Percentiles rank a stretch among this genome's conserved stretches.
Evolutionary conservation across 2,329 filamentous ascomycete species (phyloP).

Genomic region (Aspergillus sp.): DNA sequence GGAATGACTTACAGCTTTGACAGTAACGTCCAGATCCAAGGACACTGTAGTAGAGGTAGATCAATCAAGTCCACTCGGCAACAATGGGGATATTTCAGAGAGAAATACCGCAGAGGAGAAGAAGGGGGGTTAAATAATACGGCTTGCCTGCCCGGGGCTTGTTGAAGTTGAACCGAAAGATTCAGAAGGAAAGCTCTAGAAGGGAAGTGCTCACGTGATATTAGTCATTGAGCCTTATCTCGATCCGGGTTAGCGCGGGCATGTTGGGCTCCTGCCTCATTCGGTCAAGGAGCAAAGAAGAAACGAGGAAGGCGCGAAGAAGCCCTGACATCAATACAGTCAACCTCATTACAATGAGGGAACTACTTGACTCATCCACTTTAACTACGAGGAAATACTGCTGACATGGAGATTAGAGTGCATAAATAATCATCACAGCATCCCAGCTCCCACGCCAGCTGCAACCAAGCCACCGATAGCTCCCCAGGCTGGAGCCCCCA

Average conservation of each 20-base stretch:
- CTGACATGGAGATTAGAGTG: too few species aligned
- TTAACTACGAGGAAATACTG: too few species aligned
- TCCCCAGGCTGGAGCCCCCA: too few species aligned
- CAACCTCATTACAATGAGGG: too few species aligned
- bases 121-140: conserved; percentile 17
- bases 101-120: conserved; percentile 16
- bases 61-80: conserved; percentile 20
- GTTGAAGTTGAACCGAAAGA: conserved; percentile 19
- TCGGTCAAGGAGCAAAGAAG: not conserved
- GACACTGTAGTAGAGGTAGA: conserved; percentile 21
- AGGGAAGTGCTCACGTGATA: conserved; percentile 15
- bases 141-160: not conserved
- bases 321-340: too few species aligned
- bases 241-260: not conserved
- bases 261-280: not conserved
- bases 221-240: not conserved
- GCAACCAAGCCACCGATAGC: too few species aligned
- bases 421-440: too few species aligned
- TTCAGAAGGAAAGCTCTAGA: conserved; percentile 42
- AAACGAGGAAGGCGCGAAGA: too few species aligned
- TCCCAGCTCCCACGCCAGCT: too few species aligned
- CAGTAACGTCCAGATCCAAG: conserved; percentile 6
- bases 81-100: conserved; percentile 11
- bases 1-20: conserved; percentile 21
- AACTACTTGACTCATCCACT: too few species aligned